phyloP scores from a whole-genome alignment of 2,329 filamentous ascomycete species.

The Talaromyces rugulosus region DNA sequence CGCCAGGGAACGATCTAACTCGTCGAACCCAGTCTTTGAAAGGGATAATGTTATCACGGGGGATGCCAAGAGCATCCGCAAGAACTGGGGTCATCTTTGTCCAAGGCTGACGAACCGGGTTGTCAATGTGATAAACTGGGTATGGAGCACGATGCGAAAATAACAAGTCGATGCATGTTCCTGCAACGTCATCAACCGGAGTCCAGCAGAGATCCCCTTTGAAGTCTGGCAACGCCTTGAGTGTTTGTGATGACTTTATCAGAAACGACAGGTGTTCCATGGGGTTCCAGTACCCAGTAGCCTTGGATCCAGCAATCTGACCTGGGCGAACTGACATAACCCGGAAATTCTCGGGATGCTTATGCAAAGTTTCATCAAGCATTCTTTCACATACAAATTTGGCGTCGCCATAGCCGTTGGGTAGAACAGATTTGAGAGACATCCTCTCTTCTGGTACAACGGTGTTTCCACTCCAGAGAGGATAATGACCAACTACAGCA shows the following conservation, averaged over 20 bases:
- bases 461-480: constrained; percentile 18
- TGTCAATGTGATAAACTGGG: constrained; percentile 45
- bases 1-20: constrained; percentile 24
- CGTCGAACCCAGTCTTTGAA: constrained; percentile 39
- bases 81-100: constrained; percentile 31
- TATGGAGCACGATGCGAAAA: constrained; percentile 18
- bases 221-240: constrained; percentile 41
- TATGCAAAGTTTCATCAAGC: constrained; percentile 46
- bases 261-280: constrained; percentile 50
- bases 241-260: constrained; percentile 47
- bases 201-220: constrained; percentile 42
- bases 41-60: constrained; percentile 27
- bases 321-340: constrained; percentile 45
- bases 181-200: constrained; percentile 43
- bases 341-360: constrained; percentile 41
- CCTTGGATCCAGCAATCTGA: constrained; percentile 51
- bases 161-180: constrained; percentile 31
- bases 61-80: constrained; percentile 30
- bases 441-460: constrained; percentile 44
- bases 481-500: constrained; percentile 33
- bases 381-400: constrained; percentile 51
- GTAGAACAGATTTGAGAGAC: constrained; percentile 36
- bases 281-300: constrained; percentile 53
- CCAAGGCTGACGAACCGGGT: constrained; percentile 42
- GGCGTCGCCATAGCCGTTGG: constrained; percentile 50